Percentiles rank a stretch among this genome's conserved stretches.
phyloP scores from a whole-genome alignment of 1,139 yeast genomes.

The Nadsonia starkeyi-henricii region DNA sequence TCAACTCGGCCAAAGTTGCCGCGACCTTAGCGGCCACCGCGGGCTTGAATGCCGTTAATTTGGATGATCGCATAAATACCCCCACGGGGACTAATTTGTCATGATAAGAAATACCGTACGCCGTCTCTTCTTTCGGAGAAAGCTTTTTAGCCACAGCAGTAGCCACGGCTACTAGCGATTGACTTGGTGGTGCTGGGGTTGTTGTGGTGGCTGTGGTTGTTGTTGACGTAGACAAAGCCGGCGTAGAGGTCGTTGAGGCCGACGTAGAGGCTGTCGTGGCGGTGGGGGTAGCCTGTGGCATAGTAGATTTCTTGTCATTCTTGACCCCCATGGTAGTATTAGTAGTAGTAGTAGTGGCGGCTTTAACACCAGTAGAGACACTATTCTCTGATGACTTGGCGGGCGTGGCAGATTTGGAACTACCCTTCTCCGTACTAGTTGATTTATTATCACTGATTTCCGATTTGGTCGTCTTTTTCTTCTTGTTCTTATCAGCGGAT shows the following conservation, averaged over 20 bases:
- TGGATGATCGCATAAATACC: constrained; percentile 64
- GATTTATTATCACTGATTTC: too few species aligned
- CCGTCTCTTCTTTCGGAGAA: constrained; percentile 66
- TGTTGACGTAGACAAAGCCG: too few species aligned
- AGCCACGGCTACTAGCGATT: constrained; percentile 23
- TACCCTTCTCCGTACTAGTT: background rate
- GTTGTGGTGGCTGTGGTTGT: constrained; percentile 6
- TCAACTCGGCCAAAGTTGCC: constrained; percentile 64
- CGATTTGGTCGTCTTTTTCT: constrained; percentile 33
- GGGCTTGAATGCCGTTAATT: constrained; percentile 46
- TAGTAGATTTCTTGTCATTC: too few species aligned
- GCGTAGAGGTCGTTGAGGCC: too few species aligned
- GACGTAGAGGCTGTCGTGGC: too few species aligned
- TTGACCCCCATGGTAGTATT: too few species aligned
- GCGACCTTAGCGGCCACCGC: constrained; percentile 66
- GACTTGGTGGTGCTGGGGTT: constrained; percentile 6
- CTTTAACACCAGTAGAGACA: too few species aligned
- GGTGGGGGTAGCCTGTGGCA: too few species aligned
- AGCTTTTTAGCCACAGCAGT: constrained; percentile 39
- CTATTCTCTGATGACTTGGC: too few species aligned
- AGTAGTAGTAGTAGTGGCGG: too few species aligned
- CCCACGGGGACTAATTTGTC: constrained; percentile 59
- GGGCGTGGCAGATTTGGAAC: too few species aligned
- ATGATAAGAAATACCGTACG: constrained; percentile 75
- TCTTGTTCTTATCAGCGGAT: constrained; percentile 58